A percentile compares a stretch with the other conserved stretches of the same genome.
Conservation (phyloP, 129 eudicot species). For the Chrysanthemum lavandulifolium region DNA sequence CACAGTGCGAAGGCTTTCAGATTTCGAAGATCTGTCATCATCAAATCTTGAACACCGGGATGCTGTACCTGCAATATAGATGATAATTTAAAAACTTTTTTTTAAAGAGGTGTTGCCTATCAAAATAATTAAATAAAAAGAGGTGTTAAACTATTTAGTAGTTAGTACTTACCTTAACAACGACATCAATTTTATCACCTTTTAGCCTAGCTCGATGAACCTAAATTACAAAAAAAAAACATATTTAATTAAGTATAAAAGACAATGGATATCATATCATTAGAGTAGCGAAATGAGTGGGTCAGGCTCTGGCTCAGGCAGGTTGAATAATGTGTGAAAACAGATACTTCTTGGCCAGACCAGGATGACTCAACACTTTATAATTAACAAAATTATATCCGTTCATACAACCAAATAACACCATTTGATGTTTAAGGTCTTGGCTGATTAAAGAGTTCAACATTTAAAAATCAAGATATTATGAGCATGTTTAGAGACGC, state of each 20-base stretch:
- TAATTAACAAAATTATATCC: too few species aligned
- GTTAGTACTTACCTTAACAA: conserved; percentile 72
- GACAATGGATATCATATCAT: neutral
- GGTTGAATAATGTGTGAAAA: too few species aligned
- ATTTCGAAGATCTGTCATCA: conserved; percentile 95
- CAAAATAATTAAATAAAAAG: too few species aligned
- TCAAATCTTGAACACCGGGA: conserved; percentile 91
- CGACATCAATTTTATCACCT: conserved; percentile 80
- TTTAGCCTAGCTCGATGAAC: conserved; percentile 89
- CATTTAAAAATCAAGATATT: neutral
- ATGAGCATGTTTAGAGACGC: neutral
- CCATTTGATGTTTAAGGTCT: neutral
- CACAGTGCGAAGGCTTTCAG: conserved; percentile 87
- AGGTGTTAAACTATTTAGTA: neutral
- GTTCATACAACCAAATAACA: neutral
- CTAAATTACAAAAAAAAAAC: conserved; percentile 32
- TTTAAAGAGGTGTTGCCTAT: too few species aligned
- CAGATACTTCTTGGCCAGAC: too few species aligned
- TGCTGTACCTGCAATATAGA: conserved; percentile 69
- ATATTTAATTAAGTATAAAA: neutral
- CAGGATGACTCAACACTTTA: too few species aligned
- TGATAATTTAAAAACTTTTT: neutral
- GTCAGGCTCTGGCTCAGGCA: neutral
- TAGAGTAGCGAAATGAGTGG: neutral
- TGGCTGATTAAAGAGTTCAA: neutral